These are phyloP conservation scores for Mycena polygramma DNA, from an alignment of 768 basidiomycete genomes.

Conservation along the genomic window DNA sequence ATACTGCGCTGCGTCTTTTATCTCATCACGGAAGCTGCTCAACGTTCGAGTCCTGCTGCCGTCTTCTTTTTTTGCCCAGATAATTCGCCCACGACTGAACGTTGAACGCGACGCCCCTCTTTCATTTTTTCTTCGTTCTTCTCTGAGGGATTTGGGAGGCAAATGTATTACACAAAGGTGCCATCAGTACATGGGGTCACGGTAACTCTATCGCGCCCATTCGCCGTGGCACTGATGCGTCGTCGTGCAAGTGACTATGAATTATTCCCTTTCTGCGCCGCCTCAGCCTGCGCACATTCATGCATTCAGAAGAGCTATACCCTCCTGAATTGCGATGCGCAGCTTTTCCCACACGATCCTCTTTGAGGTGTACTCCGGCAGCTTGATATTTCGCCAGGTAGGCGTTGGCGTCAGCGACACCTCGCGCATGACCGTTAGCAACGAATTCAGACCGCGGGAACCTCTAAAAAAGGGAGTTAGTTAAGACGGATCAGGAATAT, in stretches of 20 bases:
- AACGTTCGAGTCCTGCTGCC: too few species aligned
- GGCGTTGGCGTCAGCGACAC: constrained; percentile 89
- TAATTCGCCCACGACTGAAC: too few species aligned
- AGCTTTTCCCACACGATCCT: constrained; percentile 88
- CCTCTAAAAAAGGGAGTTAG: constrained; percentile 60
- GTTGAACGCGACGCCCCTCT: too few species aligned
- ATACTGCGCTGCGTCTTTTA: too few species aligned
- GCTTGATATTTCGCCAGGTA: constrained; percentile 95
- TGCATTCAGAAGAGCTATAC: constrained; percentile 91
- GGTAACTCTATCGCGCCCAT: too few species aligned
- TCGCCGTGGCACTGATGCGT: constrained; percentile 7
- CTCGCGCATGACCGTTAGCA: constrained; percentile 96
- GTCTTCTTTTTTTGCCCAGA: too few species aligned
- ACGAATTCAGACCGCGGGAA: constrained; percentile 94
- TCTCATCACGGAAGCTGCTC: too few species aligned
- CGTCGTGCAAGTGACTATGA: neutral
- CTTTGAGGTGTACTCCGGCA: constrained; percentile 95
- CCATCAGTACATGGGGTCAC: too few species aligned
- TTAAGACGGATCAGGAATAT: neutral
- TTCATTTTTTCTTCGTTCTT: too few species aligned
- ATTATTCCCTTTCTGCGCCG: neutral
- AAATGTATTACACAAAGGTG: too few species aligned
- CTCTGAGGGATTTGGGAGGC: too few species aligned
- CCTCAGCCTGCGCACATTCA: too few species aligned
- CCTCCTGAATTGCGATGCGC: constrained; percentile 89